phyloP scores from a whole-genome alignment of 164 flowering plant species.

The Stephania cephalantha region DNA sequence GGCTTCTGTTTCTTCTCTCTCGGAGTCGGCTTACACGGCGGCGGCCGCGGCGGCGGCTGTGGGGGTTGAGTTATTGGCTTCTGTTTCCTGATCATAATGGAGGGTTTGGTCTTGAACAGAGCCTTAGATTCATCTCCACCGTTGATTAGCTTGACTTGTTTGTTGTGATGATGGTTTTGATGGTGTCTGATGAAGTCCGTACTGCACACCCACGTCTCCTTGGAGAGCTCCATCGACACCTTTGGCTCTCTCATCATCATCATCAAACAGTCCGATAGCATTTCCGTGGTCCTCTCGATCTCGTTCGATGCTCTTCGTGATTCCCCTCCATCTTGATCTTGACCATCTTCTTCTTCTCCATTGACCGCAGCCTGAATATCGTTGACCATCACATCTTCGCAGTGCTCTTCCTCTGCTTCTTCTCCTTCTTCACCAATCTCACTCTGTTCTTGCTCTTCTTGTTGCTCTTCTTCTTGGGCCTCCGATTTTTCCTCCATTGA shows the following conservation, averaged over 20 bases:
- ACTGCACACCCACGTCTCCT: conserved; percentile 93
- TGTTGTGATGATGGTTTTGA: background rate
- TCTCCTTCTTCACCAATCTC: conserved; percentile 14
- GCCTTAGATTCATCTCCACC: conserved; percentile 27
- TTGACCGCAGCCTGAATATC: background rate
- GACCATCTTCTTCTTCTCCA: background rate
- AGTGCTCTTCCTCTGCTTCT: background rate
- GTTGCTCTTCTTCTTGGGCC: background rate
- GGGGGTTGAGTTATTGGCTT: background rate
- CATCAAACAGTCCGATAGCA: conserved; percentile 72
- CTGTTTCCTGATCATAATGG: conserved; percentile 12
- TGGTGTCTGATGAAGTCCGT: conserved; percentile 71
- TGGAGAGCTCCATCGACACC: conserved; percentile 94
- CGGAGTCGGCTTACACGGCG: conserved; percentile 27
- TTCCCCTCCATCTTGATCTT: background rate
- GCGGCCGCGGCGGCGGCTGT: conserved; percentile 46
- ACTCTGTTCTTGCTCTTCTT: background rate
- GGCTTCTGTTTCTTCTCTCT: conserved; percentile 64
- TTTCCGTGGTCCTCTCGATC: conserved; percentile 1
- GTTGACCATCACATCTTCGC: background rate
- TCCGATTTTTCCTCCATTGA: background rate
- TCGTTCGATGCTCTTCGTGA: conserved; percentile 1
- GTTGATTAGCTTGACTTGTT: conserved; percentile 11
- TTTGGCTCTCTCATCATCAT: conserved; percentile 98
- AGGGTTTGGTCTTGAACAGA: conserved; percentile 32